Base-by-base conservation (phyloP, 805 yeast genomes). In the Lachancea thermotolerans region DNA sequence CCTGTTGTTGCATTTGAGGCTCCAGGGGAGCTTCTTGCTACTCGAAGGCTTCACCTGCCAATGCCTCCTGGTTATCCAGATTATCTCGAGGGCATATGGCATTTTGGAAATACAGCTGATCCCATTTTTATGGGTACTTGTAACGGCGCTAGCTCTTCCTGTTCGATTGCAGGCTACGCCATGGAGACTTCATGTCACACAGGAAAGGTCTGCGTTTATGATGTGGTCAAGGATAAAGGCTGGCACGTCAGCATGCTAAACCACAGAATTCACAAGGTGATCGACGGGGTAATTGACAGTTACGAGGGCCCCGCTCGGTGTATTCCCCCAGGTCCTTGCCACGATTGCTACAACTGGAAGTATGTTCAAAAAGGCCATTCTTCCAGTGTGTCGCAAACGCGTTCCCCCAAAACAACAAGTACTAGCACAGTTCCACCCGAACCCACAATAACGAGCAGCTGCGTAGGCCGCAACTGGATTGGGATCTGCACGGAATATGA, bases 121-220 rank as follows among this genome's bases (percentile, higher is more conserved):
- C 99, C 99, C 1, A 86, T 93, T 1, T 93, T 74, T 58, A 84
- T 90, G 91, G 99, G 99, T 0, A 90, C 88, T 8, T 93, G 99
- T 62, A 89, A 85, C 58, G 99, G 99, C 9, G 95, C 93, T 0
- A 79, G 91, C 3, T 82, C 95, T 0, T 66, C 90, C 1, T 93
- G 99, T 64, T 81, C 91, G 48, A 73, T 87, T 8, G 96, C 86
- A 1, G 99, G 99, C 0, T 93, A 88, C 64, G 99, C 98, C 10
- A 82, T 93, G 96, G 99, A 93, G 58, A 82, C 96, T 0, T 82
- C 82, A 38, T 93, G 99, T 61, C 99, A 93, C 62, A 77, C 95
- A 0, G 99, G 98, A 0, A 75, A 75, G 60, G 78, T 79, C 44
- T 93, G 98, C 63, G 74, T 82, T 27, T 93, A 91, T 66, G 98